Base-by-base conservation (phyloP, 108 stramenopile species). In the Phaeodactylum tricornutum region DNA sequence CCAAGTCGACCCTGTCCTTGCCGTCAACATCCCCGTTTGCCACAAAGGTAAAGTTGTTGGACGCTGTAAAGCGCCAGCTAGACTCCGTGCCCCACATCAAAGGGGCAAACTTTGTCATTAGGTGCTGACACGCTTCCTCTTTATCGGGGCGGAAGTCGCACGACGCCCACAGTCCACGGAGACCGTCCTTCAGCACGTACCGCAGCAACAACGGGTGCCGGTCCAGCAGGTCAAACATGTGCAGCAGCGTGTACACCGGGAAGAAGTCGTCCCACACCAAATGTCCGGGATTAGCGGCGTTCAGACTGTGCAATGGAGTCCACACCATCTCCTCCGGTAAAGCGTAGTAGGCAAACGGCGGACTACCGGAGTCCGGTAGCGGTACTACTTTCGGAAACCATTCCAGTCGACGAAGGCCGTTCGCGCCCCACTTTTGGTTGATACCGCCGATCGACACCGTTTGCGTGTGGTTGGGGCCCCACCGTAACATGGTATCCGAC, bases 211-310 rank as follows among this genome's bases (percentile, higher is more conserved):
- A 29, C 56, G 70, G 29, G 8, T 59, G 49, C 5, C 25, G 28
- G 29, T 48, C 43, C 19, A 58, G n/a, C 4, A 66, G 51, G 28
- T 69, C 59, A 59, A 71, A 79, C 62, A 71, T 70, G 11, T 42
- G 56, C 32, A 74, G 43, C 6, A 79, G 59, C 0, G 53, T 79
- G 47, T 56, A 79, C 16, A 79, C 59, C 6, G 77, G 69, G 20
- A 81, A 43, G 29, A 73, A 73, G 43, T 79, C 71, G 38, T 79
- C 77, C 68, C 71, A 79, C 2, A 79, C 61, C 29, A 77, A 53
- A 53, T 77, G 75, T 28, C 72, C 72, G 0, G 67, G 72, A 66
- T 71, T 74, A 9, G 56, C 59, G 8, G 47, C 64, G 22, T 59
- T 60, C 57, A 72, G 55, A 6, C 54, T 62, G 50, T 72, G 71